Percentiles rank a stretch among this genome's conserved stretches.
These are phyloP conservation scores for Eutrema heterophyllum DNA, from an alignment of 345 rosid genomes.

Conservation along the genomic window DNA sequence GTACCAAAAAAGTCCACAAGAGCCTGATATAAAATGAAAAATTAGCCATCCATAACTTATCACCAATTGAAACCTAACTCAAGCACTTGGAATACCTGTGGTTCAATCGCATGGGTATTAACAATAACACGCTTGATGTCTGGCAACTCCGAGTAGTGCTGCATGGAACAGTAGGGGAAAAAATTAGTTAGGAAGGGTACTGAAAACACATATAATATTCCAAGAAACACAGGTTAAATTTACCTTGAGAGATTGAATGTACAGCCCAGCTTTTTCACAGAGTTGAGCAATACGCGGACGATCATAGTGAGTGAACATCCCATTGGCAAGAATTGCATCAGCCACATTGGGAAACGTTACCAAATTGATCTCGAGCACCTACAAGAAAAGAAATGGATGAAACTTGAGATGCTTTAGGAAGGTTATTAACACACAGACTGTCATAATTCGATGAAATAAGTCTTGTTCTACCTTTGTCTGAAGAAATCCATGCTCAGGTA, in stretches of 20 bases:
- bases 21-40: slow-evolving; percentile 43
- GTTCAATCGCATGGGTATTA: slow-evolving; percentile 99
- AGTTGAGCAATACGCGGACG: slow-evolving; percentile 97
- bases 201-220: too few species aligned
- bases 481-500: slow-evolving; percentile 89
- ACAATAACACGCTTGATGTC: slow-evolving; percentile 99
- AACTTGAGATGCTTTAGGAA: too few species aligned
- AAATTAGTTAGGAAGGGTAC: too few species aligned
- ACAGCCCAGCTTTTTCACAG: slow-evolving; percentile 99
- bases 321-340: slow-evolving; percentile 98
- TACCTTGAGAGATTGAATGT: slow-evolving; percentile 82
- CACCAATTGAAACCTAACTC: too few species aligned
- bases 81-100: slow-evolving; percentile 52
- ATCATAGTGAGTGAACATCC: slow-evolving; percentile 99
- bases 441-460: neutral
- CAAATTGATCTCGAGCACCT: slow-evolving; percentile 98
- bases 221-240: slow-evolving; percentile 3
- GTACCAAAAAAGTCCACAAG: slow-evolving; percentile 99
- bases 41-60: neutral
- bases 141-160: slow-evolving; percentile 96
- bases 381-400: slow-evolving; percentile 4
- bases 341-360: slow-evolving; percentile 99
- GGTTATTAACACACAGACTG: too few species aligned
- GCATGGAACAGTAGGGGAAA: slow-evolving; percentile 22
- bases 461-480: slow-evolving; percentile 72